Conservation (phyloP, 2,329 filamentous ascomycete genomes). For the Penicillium janthinellum region DNA sequence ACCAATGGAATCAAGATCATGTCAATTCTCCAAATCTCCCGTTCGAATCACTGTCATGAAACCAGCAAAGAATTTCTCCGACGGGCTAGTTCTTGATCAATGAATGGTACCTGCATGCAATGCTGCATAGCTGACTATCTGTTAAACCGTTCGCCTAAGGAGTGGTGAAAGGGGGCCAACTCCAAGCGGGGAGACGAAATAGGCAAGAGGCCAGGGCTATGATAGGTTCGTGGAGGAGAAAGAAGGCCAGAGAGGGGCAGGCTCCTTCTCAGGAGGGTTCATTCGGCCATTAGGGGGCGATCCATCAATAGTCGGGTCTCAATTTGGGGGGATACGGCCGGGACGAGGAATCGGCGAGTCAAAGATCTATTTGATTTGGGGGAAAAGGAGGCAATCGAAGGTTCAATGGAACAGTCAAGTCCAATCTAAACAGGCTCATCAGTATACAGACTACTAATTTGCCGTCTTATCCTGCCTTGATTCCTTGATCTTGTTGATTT, state of each 20-base stretch:
- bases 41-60: not conserved
- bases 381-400: not conserved
- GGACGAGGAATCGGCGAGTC: not conserved
- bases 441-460: too few species aligned
- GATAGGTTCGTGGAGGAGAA: not conserved
- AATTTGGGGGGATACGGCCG: not conserved
- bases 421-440: not conserved
- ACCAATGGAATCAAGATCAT: not conserved
- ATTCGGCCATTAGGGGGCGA: conserved; percentile 1
- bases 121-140: not conserved
- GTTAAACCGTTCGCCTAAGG: not conserved
- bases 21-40: not conserved
- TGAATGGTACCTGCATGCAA: conserved; percentile 4
- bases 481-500: too few species aligned
- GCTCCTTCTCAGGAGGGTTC: not conserved
- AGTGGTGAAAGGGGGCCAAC: not conserved
- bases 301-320: conserved; percentile 3
- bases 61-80: not conserved
- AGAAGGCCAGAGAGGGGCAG: not conserved
- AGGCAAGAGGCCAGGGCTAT: not conserved
- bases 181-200: not conserved
- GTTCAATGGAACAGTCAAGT: not conserved
- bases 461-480: too few species aligned
- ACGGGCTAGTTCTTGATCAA: not conserved
- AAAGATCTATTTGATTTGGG: not conserved